Evolutionary conservation across 116 monocot species (phyloP).

Genomic region (Cymodocea nodosa): DNA sequence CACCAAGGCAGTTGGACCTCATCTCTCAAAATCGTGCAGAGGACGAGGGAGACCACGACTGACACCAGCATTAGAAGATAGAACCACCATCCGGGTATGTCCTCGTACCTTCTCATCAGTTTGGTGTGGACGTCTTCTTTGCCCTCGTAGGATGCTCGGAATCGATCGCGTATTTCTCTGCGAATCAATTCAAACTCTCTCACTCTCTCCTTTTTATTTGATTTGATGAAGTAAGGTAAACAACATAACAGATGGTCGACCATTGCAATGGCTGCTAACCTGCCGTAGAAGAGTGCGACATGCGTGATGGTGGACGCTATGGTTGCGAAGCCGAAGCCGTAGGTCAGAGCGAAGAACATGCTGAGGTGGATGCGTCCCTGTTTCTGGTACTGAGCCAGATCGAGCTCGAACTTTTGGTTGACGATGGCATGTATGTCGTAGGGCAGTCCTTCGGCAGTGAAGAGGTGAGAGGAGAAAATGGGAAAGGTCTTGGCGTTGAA

Average conservation of each 20-base stretch:
- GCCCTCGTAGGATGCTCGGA: slow-evolving; percentile 57
- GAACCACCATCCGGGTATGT: slow-evolving; percentile 92
- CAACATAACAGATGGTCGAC: too few relatives aligned
- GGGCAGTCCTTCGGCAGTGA: background rate
- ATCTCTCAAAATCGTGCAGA: slow-evolving; percentile 47
- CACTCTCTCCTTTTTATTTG: too few relatives aligned
- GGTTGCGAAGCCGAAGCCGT: slow-evolving; percentile 10
- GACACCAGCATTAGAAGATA: slow-evolving; percentile 23
- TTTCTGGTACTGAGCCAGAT: background rate
- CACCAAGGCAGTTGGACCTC: slow-evolving; percentile 94
- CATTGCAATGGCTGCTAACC: background rate
- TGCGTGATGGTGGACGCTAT: slow-evolving; percentile 4
- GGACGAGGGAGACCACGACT: slow-evolving; percentile 35
- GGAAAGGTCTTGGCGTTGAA: slow-evolving; percentile 6
- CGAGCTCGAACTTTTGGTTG: background rate
- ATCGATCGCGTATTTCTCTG: slow-evolving; percentile 74
- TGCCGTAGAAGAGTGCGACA: slow-evolving; percentile 10
- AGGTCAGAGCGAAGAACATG: slow-evolving; percentile 5
- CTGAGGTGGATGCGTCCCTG: slow-evolving; percentile 7
- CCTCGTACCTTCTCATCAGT: slow-evolving; percentile 73
- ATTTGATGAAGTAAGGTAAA: too few relatives aligned
- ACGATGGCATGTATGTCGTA: slow-evolving; percentile 6
- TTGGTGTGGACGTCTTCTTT: slow-evolving; percentile 82
- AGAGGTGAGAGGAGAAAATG: slow-evolving; percentile 8
- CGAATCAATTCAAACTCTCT: too few relatives aligned